Base-by-base conservation (phyloP, 2,329 filamentous ascomycete genomes). In the Endocalyx cinctus region DNA sequence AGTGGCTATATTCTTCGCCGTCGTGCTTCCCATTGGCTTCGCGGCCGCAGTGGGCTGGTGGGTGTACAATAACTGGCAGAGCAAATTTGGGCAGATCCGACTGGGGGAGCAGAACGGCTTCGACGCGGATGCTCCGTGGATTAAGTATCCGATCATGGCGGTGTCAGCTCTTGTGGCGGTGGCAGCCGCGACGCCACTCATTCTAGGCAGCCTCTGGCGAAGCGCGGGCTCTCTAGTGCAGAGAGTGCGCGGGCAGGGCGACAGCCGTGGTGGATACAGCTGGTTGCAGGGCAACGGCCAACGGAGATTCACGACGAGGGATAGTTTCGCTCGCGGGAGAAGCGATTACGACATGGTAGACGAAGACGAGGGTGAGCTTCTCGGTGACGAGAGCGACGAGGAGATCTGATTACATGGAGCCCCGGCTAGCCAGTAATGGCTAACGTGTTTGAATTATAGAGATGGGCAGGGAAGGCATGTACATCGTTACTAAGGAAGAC, bases 381-480 rank as follows among this genome's bases (percentile, higher is more conserved):
- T 98, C 22, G 92, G 92, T 1, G 90, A 96, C 47, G 89, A 94
- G 39, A 88, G 87, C 47, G 90, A 96, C 45, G 88, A 96, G 54
- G 90, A 96, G 41, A 84, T 82, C 30, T 80, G 55, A 63, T n/a
- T n/a, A n/a, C n/a, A n/a, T n/a, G n/a, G n/a, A n/a, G n/a, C n/a
- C n/a, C n/a, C n/a, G n/a, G n/a, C n/a, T n/a, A n/a, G n/a, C n/a
- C n/a, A n/a, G n/a, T n/a, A n/a, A n/a, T n/a, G n/a, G n/a, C n/a
- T n/a, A n/a, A n/a, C n/a, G n/a, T n/a, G n/a, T n/a, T n/a, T n/a
- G n/a, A n/a, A n/a, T n/a, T n/a, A n/a, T n/a, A n/a, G n/a, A n/a
- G n/a, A n/a, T n/a, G n/a, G n/a, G n/a, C n/a, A n/a, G n/a, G n/a
- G n/a, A n/a, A n/a, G n/a, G n/a, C n/a, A n/a, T n/a, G n/a, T n/a